Base-by-base conservation (phyloP, 345 rosid genomes). In the Eucalyptus marginata region DNA sequence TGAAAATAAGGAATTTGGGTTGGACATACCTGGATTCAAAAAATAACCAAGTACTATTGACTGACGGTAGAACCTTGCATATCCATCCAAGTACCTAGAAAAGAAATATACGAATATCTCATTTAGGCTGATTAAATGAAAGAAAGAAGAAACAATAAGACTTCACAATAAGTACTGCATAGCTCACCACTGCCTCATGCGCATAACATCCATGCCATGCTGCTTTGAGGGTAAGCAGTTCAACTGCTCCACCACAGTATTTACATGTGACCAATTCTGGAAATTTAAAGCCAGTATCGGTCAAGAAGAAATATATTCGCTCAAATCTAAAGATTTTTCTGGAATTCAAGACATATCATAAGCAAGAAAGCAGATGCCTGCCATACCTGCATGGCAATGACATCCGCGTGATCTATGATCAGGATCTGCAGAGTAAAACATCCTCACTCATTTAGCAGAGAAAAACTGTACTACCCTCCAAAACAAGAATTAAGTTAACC, bases 321-420 rank as follows among this genome's bases (percentile, higher is more conserved):
- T 49, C 14, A 58, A 33, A 27, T 46, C 81, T 10, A 44, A 62
- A 87, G 50, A 59, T 31, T 49, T 31, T 62, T 62, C 33, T 29
- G 33, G 33, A 62, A 62, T 13, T 15, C 51, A 22, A 50, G 31
- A 86, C 7, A 59, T 33, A 87, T 31, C 43, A 90, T 40, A 81
- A 87, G 87, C 89, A 93, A 83, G 66, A 86, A 80, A 90, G 84
- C 79, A 86, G 86, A 90, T 79, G 88, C 87, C 86, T 64, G 62
- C 11, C 22, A 66, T 91, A 96, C 99, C 99, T 97, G 99, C 98
- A 96, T 93, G 80, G 97, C 92, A 90, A 97, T 96, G 86, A 97
- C 94, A 90, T 97, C 99, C 49, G 99, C 97, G 91, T 97, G 98
- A 92, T 97, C 99, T 89, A 97, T 93, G 88, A 97, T 91, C 92